These are phyloP conservation scores for Beauveria medogensis DNA, from an alignment of 2,329 filamentous ascomycete species.

Conservation along the genomic window DNA sequence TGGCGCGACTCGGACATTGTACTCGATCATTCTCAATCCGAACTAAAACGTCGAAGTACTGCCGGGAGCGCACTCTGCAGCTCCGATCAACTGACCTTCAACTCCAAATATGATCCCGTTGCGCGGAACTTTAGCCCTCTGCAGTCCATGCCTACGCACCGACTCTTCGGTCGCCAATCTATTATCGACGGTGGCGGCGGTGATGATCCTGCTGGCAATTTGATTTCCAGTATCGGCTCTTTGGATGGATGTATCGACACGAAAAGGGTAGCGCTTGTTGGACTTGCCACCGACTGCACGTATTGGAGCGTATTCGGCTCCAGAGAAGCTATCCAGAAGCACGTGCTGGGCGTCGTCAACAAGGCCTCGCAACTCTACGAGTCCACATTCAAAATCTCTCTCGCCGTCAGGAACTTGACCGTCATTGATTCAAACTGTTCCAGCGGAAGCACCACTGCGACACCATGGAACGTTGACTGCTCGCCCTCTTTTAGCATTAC, in stretches of 20 bases:
- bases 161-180: conserved; percentile 65
- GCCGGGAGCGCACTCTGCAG: conserved; percentile 45
- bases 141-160: conserved; percentile 52
- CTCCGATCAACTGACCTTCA: conserved; percentile 73
- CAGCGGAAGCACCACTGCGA: conserved; percentile 52
- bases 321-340: conserved; percentile 52
- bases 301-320: conserved; percentile 70
- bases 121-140: conserved; percentile 43
- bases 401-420: conserved; percentile 80
- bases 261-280: conserved; percentile 85
- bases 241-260: conserved; percentile 79
- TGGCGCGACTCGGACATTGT: conserved; percentile 85
- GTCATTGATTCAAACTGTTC: conserved; percentile 72
- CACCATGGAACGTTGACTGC: conserved; percentile 81
- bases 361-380: conserved; percentile 83
- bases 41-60: conserved; percentile 53
- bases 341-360: conserved; percentile 80
- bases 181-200: conserved; percentile 65
- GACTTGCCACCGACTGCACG: conserved; percentile 86
- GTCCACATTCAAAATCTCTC: conserved; percentile 84
- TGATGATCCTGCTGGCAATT: conserved; percentile 64
- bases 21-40: conserved; percentile 36
- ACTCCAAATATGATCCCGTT: conserved; percentile 64
- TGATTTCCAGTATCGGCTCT: conserved; percentile 70
- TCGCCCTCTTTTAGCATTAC: conserved; percentile 55